These are phyloP conservation scores for Metarhizium brunneum DNA, from an alignment of 2,329 filamentous ascomycete species.

Conservation along the genomic window DNA sequence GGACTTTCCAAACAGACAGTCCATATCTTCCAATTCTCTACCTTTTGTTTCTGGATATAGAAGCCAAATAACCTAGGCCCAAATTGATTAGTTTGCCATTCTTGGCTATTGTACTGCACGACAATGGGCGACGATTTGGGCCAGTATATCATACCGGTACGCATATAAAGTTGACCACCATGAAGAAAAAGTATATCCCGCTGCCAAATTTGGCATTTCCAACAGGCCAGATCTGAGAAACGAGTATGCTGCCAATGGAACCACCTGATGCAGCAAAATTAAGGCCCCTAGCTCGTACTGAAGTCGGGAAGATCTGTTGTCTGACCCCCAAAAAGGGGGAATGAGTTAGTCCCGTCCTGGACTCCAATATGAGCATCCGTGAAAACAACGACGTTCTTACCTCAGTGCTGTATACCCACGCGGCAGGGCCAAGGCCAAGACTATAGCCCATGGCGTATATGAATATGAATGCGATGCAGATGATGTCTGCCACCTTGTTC, in stretches of 20 bases:
- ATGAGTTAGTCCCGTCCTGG: not conserved
- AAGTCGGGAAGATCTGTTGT: slow-evolving; percentile 43
- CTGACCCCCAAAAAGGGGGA: not conserved
- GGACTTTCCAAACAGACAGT: slow-evolving; percentile 26
- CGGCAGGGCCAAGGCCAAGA: slow-evolving; percentile 45
- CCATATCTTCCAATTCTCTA: slow-evolving; percentile 33
- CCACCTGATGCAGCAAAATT: slow-evolving; percentile 46
- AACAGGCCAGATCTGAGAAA: slow-evolving; percentile 46
- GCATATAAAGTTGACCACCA: slow-evolving; percentile 18
- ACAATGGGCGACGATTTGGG: too few species aligned
- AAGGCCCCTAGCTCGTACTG: slow-evolving; percentile 45
- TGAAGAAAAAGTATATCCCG: slow-evolving; percentile 49
- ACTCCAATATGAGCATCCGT: not conserved
- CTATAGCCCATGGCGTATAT: slow-evolving; percentile 50
- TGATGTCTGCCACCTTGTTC: slow-evolving; percentile 37
- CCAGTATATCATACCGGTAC: slow-evolving; percentile 6
- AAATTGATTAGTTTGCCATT: not conserved
- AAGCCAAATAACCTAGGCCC: slow-evolving; percentile 26
- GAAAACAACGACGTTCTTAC: slow-evolving; percentile 17
- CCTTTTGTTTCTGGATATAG: slow-evolving; percentile 37
- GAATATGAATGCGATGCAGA: slow-evolving; percentile 47
- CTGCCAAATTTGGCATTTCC: slow-evolving; percentile 40
- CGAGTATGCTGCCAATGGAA: slow-evolving; percentile 45
- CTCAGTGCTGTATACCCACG: slow-evolving; percentile 52
- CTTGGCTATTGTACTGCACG: not conserved